A percentile compares a stretch with the other conserved stretches of the same genome.
phyloP scores from a whole-genome alignment of 495 filamentous ascomycete species.

The Xylaria venustula region DNA sequence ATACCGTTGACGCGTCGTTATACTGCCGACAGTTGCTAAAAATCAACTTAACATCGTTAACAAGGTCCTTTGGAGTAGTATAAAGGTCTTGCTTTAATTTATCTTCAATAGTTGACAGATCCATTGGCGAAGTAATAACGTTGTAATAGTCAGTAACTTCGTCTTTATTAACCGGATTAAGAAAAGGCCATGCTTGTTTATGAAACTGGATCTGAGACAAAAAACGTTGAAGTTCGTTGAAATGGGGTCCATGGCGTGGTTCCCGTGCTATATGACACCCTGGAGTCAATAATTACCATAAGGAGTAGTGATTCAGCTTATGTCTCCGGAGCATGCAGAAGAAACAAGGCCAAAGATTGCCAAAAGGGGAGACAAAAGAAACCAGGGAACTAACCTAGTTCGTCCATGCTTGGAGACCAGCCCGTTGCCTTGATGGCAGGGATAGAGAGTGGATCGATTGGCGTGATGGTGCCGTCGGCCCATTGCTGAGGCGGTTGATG shows the following conservation, averaged over 20 bases:
- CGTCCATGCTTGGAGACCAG: slow-evolving; percentile 80
- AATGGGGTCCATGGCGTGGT: slow-evolving; percentile 77
- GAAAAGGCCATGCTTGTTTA: slow-evolving; percentile 73
- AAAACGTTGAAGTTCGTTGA: slow-evolving; percentile 69
- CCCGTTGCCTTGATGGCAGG: slow-evolving; percentile 49
- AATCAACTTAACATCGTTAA: slow-evolving; percentile 69
- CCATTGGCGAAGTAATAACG: slow-evolving; percentile 78
- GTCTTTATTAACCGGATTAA: slow-evolving; percentile 73
- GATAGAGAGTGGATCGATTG: slow-evolving; percentile 36
- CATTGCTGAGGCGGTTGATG: slow-evolving; percentile 66
- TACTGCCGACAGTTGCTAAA: slow-evolving; percentile 75
- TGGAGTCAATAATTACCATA: too few relatives aligned
- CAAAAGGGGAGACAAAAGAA: too few relatives aligned
- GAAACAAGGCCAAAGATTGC: too few relatives aligned
- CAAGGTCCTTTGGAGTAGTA: slow-evolving; percentile 69
- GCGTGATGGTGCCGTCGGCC: slow-evolving; percentile 22
- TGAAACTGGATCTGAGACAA: slow-evolving; percentile 79
- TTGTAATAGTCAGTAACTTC: slow-evolving; percentile 80
- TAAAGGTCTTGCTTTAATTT: slow-evolving; percentile 75
- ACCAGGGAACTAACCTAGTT: too few relatives aligned
- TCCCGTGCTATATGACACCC: too few relatives aligned
- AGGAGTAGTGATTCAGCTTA: too few relatives aligned
- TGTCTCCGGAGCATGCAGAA: too few relatives aligned
- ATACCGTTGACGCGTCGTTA: slow-evolving; percentile 73
- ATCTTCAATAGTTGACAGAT: slow-evolving; percentile 65